These are phyloP conservation scores for Ailanthus altissimus DNA, from an alignment of 345 rosid species.

Conservation along the genomic window DNA sequence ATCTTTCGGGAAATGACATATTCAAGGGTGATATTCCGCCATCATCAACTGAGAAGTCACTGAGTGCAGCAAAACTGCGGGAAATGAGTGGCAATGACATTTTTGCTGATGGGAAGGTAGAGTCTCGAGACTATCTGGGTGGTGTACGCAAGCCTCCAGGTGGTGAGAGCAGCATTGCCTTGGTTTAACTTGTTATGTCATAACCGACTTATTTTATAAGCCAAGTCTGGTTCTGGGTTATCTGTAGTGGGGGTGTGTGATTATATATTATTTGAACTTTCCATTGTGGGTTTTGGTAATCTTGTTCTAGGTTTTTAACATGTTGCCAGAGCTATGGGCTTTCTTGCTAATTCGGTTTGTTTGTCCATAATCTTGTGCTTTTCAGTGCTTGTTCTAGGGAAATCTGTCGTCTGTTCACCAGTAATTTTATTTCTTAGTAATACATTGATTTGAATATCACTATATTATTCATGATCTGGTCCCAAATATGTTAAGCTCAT, in stretches of 20 bases:
- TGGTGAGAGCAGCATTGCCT: conserved; percentile 91
- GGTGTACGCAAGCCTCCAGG: conserved; percentile 99
- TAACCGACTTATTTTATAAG: conserved; percentile 36
- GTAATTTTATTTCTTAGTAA: conserved; percentile 15
- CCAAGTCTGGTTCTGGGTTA: conserved; percentile 35
- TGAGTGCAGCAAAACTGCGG: conserved; percentile 68
- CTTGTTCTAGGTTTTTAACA: conserved; percentile 40
- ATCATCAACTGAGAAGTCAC: conserved; percentile 57
- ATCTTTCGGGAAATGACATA: conserved; percentile 84
- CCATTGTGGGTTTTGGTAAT: conserved; percentile 42
- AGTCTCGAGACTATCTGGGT: conserved; percentile 84
- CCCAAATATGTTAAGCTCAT: not conserved
- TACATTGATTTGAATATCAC: not conserved
- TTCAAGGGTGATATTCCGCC: conserved; percentile 72
- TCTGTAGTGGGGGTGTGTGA: conserved; percentile 41
- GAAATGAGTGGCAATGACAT: conserved; percentile 89
- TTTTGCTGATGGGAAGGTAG: conserved; percentile 86
- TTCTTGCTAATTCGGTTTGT: conserved; percentile 43
- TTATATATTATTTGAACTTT: conserved; percentile 46
- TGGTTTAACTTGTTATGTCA: conserved; percentile 58
- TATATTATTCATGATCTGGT: not conserved
- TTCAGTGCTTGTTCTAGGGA: conserved; percentile 28
- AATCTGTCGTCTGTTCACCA: conserved; percentile 20
- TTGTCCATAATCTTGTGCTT: conserved; percentile 39
- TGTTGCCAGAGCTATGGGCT: conserved; percentile 32